These are phyloP conservation scores for Entophlyctis helioformis DNA, from an alignment of 192 early-diverging fungal genomes.

Conservation along the genomic window DNA sequence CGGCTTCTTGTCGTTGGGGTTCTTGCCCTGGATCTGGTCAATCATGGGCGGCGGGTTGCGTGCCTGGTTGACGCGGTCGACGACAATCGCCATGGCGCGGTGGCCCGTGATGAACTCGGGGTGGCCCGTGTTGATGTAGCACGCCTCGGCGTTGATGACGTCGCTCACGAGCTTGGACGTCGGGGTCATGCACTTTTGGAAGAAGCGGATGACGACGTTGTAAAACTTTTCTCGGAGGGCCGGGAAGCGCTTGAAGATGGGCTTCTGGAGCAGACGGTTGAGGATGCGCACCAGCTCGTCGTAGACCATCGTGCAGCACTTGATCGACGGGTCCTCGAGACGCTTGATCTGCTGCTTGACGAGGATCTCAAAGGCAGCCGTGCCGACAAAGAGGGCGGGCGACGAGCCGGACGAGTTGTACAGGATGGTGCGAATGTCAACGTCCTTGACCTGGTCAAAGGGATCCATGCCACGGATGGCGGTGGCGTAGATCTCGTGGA, in stretches of 20 bases:
- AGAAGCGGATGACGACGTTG: slow-evolving; percentile 84
- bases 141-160: slow-evolving; percentile 84
- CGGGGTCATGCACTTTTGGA: slow-evolving; percentile 78
- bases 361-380: slow-evolving; percentile 92
- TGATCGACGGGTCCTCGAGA: slow-evolving; percentile 93
- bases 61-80: slow-evolving; percentile 65
- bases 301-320: slow-evolving; percentile 91
- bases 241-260: slow-evolving; percentile 94
- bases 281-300: slow-evolving; percentile 97
- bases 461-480: slow-evolving; percentile 93
- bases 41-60: slow-evolving; percentile 28
- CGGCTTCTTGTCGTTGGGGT: no score
- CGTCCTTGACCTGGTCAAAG: slow-evolving; percentile 97
- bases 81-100: slow-evolving; percentile 79
- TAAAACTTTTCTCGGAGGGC: slow-evolving; percentile 86
- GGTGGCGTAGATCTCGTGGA: slow-evolving; percentile 91
- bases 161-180: slow-evolving; percentile 93
- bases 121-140: slow-evolving; percentile 98
- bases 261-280: slow-evolving; percentile 81
- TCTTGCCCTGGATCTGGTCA: no score
- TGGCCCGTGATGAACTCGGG: slow-evolving; percentile 98
- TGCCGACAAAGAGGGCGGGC: slow-evolving; percentile 95
- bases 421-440: slow-evolving; percentile 95
- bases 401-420: slow-evolving; percentile 98
- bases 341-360: slow-evolving; percentile 99